These are phyloP conservation scores for Wallacemonas collosoma DNA, from an alignment of 208 protist species.

Conservation along the genomic window DNA sequence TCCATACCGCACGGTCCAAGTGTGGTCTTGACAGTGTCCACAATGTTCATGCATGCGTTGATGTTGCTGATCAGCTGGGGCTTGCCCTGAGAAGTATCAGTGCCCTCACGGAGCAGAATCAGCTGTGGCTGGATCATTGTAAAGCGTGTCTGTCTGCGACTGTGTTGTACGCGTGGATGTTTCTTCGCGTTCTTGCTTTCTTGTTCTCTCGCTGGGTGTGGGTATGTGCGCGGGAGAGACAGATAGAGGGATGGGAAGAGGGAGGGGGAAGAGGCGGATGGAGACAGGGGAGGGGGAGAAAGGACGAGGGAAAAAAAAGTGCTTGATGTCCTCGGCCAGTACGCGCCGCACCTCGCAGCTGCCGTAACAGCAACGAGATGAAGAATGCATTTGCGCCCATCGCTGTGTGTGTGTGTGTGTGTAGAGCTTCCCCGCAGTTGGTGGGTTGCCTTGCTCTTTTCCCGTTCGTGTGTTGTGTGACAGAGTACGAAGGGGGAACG, in stretches of 20 bases:
- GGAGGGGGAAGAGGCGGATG: too few relatives aligned
- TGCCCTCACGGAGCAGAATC: conserved; percentile 99
- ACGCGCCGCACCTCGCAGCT: too few relatives aligned
- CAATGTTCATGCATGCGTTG: conserved; percentile 98
- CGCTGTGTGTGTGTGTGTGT: background rate
- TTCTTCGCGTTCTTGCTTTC: background rate
- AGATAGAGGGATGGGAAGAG: too few relatives aligned
- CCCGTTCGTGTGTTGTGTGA: too few relatives aligned
- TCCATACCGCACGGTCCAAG: conserved; percentile 99
- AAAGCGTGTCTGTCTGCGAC: conserved; percentile 2
- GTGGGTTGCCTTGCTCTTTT: too few relatives aligned
- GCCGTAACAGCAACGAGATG: background rate
- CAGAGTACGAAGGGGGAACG: too few relatives aligned
- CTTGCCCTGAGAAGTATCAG: conserved; percentile 99
- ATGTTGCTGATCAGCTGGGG: conserved; percentile 99
- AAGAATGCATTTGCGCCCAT: background rate
- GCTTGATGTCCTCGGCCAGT: too few relatives aligned
- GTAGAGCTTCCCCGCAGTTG: too few relatives aligned
- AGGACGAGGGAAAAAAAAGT: too few relatives aligned
- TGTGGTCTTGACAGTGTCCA: conserved; percentile 96
- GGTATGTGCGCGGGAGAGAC: background rate
- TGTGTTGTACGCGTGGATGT: background rate
- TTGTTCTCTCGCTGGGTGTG: background rate
- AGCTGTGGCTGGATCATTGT: conserved; percentile 96
- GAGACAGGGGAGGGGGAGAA: too few relatives aligned